These are phyloP conservation scores for Cercospora zeina DNA, from an alignment of 2,329 filamentous ascomycete genomes.

Conservation along the genomic window DNA sequence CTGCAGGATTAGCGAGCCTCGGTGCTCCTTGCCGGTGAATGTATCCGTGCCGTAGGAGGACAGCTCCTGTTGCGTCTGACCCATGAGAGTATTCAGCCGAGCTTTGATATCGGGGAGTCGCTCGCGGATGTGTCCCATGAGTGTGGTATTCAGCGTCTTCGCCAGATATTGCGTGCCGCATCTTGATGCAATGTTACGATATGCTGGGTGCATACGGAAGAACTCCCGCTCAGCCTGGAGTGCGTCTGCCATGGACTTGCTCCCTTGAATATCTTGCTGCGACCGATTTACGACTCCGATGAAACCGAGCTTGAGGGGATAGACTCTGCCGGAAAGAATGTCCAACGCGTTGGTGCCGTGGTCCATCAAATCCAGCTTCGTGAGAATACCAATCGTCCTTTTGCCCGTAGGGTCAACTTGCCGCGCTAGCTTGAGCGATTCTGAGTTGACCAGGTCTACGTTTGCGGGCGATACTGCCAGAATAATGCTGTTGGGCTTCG, in stretches of 20 bases:
- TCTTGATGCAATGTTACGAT: constrained; percentile 89
- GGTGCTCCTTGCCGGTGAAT: constrained; percentile 95
- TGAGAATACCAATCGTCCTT: constrained; percentile 93
- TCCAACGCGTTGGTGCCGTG: constrained; percentile 97
- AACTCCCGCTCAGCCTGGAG: constrained; percentile 89
- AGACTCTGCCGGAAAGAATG: constrained; percentile 94
- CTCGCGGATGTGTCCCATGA: constrained; percentile 96
- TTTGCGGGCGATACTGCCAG: constrained; percentile 96
- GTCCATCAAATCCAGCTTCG: constrained; percentile 97
- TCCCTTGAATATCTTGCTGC: constrained; percentile 95
- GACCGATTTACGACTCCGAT: constrained; percentile 98
- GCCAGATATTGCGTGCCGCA: constrained; percentile 94
- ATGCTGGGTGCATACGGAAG: constrained; percentile 95
- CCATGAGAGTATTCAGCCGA: constrained; percentile 95
- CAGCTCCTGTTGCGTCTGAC: constrained; percentile 97
- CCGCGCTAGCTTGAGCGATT: constrained; percentile 91
- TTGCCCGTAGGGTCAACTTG: constrained; percentile 94
- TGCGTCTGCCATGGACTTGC: constrained; percentile 91
- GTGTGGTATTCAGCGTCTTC: constrained; percentile 88
- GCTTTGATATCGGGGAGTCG: constrained; percentile 97
- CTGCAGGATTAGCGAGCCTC: constrained; percentile 90
- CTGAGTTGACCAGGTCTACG: constrained; percentile 97
- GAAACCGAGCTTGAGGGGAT: constrained; percentile 94
- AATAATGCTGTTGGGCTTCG: constrained; percentile 97
- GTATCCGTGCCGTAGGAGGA: constrained; percentile 97